phyloP scores from a whole-genome alignment of 306 rosid genomes.

The Ormosia semicastrata region DNA sequence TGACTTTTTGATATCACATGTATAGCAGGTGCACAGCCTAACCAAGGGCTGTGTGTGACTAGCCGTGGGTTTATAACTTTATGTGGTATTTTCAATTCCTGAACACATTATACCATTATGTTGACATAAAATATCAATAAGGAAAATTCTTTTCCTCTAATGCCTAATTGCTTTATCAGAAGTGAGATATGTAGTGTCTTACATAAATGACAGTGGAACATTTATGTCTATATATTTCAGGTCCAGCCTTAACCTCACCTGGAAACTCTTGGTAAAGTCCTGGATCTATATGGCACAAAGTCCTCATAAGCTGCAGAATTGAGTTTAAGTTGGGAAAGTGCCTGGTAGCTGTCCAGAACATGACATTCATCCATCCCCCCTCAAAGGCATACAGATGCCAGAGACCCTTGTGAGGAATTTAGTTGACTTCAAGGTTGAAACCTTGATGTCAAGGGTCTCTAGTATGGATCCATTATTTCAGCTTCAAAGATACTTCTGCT shows the following conservation, averaged over 20 bases:
- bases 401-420: background rate
- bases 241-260: background rate
- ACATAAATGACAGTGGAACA: background rate
- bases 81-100: background rate
- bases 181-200: background rate
- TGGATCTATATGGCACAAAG: background rate
- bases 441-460: background rate
- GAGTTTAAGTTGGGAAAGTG: background rate
- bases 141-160: background rate
- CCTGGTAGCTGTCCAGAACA: background rate
- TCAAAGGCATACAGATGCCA: background rate
- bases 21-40: background rate
- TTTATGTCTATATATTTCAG: conserved; percentile 11
- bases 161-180: background rate
- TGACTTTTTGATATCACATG: background rate
- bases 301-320: background rate
- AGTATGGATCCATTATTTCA: background rate
- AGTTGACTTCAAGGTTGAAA: background rate
- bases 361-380: background rate
- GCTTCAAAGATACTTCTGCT: background rate
- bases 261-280: conserved; percentile 9
- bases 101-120: background rate
- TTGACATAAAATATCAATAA: background rate
- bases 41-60: background rate
- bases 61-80: background rate